Percentiles rank a stretch among this genome's conserved stretches.
Evolutionary conservation across 208 protist species (phyloP).

Genomic region (Leptomonas pyrrhocoris): DNA sequence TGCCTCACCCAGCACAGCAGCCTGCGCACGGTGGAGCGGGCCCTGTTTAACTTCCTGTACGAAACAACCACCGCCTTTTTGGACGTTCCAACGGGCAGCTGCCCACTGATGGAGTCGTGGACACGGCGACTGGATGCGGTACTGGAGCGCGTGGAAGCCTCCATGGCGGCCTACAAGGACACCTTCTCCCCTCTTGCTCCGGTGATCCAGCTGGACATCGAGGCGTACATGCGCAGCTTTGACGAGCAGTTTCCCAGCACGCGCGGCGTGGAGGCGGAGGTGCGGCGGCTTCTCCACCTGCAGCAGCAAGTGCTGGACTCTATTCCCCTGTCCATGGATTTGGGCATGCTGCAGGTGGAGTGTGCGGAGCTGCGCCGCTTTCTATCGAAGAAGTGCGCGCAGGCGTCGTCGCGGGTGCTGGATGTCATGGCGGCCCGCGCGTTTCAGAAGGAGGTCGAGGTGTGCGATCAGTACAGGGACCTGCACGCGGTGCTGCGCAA

Average conservation of each 20-base stretch:
- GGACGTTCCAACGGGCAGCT: constrained; percentile 43
- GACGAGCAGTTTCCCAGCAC: constrained; percentile 67
- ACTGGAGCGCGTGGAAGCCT: constrained; percentile 45
- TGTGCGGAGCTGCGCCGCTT: constrained; percentile 74
- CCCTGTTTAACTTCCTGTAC: constrained; percentile 92
- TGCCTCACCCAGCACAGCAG: constrained; percentile 75
- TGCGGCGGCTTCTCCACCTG: constrained; percentile 64
- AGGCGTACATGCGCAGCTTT: constrained; percentile 74
- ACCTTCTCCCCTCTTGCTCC: constrained; percentile 75
- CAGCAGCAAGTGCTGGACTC: constrained; percentile 61
- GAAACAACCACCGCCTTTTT: constrained; percentile 80
- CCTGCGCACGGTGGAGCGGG: constrained; percentile 90
- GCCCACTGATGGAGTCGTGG: constrained; percentile 64
- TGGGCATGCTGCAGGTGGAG: constrained; percentile 85
- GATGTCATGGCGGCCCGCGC: constrained; percentile 80
- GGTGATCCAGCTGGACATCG: constrained; percentile 79
- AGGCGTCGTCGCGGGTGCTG: constrained; percentile 61
- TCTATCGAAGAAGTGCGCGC: constrained; percentile 79
- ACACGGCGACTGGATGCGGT: constrained; percentile 56
- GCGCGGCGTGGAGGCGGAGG: constrained; percentile 77
- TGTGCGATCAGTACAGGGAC: constrained; percentile 70
- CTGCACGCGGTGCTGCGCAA: constrained; percentile 68
- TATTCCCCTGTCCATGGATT: constrained; percentile 67
- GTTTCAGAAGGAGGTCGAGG: constrained; percentile 66
- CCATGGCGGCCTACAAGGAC: constrained; percentile 75